phyloP scores from a whole-genome alignment of 2,329 filamentous ascomycete species.

The Ophiostoma pallidulum region DNA sequence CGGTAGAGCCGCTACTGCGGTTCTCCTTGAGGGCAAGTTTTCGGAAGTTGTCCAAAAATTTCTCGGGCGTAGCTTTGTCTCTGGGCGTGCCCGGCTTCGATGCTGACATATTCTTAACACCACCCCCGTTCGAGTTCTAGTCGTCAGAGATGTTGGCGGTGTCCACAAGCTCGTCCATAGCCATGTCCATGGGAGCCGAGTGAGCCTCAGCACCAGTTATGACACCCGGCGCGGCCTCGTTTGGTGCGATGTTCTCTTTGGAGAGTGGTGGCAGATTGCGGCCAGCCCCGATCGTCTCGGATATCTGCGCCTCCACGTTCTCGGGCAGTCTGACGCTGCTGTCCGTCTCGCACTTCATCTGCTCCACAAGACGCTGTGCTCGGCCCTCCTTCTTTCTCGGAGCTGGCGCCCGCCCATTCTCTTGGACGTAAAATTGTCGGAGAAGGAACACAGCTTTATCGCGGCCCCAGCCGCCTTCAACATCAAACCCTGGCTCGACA shows the following conservation, averaged over 20 bases:
- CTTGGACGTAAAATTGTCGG: constrained; percentile 92
- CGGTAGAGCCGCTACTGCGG: neutral
- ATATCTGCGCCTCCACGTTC: constrained; percentile 5
- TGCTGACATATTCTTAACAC: neutral
- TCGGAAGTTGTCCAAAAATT: neutral
- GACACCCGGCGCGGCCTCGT: neutral
- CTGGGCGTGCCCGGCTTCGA: neutral
- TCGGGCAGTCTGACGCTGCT: constrained; percentile 15
- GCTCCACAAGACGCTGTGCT: constrained; percentile 42
- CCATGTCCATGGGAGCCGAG: neutral
- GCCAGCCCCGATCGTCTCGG: constrained; percentile 1
- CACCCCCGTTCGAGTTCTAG: constrained; percentile 10
- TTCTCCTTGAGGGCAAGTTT: constrained; percentile 3
- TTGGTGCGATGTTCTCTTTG: neutral
- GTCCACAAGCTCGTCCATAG: neutral
- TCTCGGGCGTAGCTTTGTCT: neutral
- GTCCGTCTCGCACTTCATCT: constrained; percentile 36
- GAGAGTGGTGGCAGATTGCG: neutral
- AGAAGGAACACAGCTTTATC: constrained; percentile 90
- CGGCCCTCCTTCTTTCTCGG: constrained; percentile 47
- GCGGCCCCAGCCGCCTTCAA: constrained; percentile 77
- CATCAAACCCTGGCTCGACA: constrained; percentile 70
- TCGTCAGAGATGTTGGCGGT: constrained; percentile 7
- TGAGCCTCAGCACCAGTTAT: neutral
- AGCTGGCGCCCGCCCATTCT: constrained; percentile 72